Conservation (phyloP, 768 basidiomycete genomes). For the Butyriboletus loyo region DNA sequence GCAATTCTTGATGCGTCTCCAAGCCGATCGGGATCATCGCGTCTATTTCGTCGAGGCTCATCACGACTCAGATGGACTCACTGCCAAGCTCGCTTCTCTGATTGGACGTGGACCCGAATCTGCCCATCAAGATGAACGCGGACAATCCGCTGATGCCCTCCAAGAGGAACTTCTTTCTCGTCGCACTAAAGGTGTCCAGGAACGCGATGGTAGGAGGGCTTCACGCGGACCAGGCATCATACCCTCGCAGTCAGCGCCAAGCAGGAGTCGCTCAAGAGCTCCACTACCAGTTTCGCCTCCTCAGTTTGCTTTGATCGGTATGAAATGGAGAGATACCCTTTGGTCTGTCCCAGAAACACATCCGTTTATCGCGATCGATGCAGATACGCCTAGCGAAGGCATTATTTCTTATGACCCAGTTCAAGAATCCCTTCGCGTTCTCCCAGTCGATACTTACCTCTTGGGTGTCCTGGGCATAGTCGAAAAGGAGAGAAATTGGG, state of each 20-base stretch:
- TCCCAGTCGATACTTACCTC: constrained; percentile 79
- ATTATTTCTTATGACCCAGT: constrained; percentile 62
- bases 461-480: constrained; percentile 59
- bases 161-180: constrained; percentile 35
- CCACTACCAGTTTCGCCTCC: constrained; percentile 33
- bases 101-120: constrained; percentile 50
- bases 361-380: constrained; percentile 52
- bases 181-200: constrained; percentile 47
- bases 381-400: constrained; percentile 64
- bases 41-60: constrained; percentile 62
- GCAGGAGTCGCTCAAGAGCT: constrained; percentile 63
- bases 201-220: constrained; percentile 48
- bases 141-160: constrained; percentile 17
- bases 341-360: constrained; percentile 71
- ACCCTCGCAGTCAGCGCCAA: constrained; percentile 45
- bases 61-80: constrained; percentile 57
- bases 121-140: constrained; percentile 27
- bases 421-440: constrained; percentile 41
- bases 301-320: constrained; percentile 19
- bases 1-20: constrained; percentile 84
- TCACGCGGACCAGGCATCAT: constrained; percentile 51
- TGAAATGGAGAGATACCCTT: constrained; percentile 45
- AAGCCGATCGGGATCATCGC: constrained; percentile 88
- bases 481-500: constrained; percentile 82
- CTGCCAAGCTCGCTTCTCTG: constrained; percentile 56